Evolutionary conservation across 441 rosid species (phyloP).

Genomic region (Geranium incanum): DNA sequence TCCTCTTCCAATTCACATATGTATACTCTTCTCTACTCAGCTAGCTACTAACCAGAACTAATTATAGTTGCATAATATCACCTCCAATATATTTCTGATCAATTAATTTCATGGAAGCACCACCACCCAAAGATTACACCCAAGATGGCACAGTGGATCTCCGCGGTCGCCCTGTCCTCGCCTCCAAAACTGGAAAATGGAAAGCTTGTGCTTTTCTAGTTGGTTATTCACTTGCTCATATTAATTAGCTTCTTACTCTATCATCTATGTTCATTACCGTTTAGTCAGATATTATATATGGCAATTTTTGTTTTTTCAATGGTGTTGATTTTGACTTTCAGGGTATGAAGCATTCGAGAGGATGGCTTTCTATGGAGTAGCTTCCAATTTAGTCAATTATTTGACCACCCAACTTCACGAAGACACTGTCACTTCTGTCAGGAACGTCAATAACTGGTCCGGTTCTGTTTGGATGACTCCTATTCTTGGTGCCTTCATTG

Average conservation of each 20-base stretch:
- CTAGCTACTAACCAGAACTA: too few relatives aligned
- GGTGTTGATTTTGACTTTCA: constrained; percentile 16
- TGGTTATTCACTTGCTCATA: background rate
- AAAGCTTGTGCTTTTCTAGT: constrained; percentile 14
- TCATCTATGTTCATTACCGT: too few relatives aligned
- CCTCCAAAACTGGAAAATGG: constrained; percentile 13
- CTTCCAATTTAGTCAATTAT: constrained; percentile 49
- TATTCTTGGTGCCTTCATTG: constrained; percentile 63
- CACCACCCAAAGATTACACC: constrained; percentile 11
- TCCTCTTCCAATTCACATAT: too few relatives aligned
- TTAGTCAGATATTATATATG: too few relatives aligned
- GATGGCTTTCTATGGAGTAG: constrained; percentile 70
- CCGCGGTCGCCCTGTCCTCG: constrained; percentile 13
- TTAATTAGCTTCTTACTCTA: too few relatives aligned
- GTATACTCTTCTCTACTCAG: too few relatives aligned
- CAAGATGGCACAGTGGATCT: constrained; percentile 20
- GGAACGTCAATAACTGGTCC: constrained; percentile 72
- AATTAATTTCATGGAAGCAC: background rate
- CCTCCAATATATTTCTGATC: too few relatives aligned
- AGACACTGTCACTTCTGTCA: constrained; percentile 57
- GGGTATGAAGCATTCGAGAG: constrained; percentile 69
- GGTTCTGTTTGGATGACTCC: constrained; percentile 72
- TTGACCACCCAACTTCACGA: constrained; percentile 52
- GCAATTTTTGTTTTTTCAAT: too few relatives aligned
- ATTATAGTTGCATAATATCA: too few relatives aligned